These are phyloP conservation scores for Casuarina glauca DNA, from an alignment of 306 rosid genomes.

Conservation along the genomic window DNA sequence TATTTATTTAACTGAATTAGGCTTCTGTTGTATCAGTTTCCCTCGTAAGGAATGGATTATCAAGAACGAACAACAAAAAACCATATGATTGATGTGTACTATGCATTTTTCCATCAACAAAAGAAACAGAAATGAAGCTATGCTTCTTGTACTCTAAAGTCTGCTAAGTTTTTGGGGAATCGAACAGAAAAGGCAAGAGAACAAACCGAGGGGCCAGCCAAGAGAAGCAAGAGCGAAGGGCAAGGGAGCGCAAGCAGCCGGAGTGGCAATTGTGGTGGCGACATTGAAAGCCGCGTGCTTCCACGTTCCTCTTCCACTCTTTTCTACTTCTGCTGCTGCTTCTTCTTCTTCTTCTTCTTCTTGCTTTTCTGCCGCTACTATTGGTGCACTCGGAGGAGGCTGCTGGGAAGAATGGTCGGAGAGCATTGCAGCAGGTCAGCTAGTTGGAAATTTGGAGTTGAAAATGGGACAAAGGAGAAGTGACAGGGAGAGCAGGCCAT, in stretches of 20 bases:
- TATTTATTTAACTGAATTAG: not conserved
- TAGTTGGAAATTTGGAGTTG: not conserved
- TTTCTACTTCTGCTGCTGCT: slow-evolving; percentile 11
- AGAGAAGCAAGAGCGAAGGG: slow-evolving; percentile 85
- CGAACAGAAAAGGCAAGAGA: not conserved
- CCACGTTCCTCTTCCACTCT: slow-evolving; percentile 57
- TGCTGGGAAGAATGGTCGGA: slow-evolving; percentile 3
- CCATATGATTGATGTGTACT: too few species aligned
- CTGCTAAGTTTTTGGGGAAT: too few species aligned
- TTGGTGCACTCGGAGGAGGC: not conserved
- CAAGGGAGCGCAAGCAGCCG: slow-evolving; percentile 78
- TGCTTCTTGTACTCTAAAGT: too few species aligned
- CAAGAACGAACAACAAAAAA: not conserved
- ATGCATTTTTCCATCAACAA: too few species aligned
- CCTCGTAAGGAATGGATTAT: not conserved
- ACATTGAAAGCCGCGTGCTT: slow-evolving; percentile 77
- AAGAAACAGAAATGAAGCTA: too few species aligned
- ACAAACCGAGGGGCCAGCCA: slow-evolving; percentile 70
- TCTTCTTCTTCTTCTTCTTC: slow-evolving; percentile 12
- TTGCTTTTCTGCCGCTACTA: slow-evolving; percentile 8
- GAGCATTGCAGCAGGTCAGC: not conserved
- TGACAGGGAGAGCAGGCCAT: not conserved
- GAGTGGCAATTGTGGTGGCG: slow-evolving; percentile 78
- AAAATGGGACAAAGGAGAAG: not conserved
- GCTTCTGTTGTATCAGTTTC: not conserved